phyloP scores from a whole-genome alignment of 768 basidiomycete genomes.

The Leccinellum albellum region DNA sequence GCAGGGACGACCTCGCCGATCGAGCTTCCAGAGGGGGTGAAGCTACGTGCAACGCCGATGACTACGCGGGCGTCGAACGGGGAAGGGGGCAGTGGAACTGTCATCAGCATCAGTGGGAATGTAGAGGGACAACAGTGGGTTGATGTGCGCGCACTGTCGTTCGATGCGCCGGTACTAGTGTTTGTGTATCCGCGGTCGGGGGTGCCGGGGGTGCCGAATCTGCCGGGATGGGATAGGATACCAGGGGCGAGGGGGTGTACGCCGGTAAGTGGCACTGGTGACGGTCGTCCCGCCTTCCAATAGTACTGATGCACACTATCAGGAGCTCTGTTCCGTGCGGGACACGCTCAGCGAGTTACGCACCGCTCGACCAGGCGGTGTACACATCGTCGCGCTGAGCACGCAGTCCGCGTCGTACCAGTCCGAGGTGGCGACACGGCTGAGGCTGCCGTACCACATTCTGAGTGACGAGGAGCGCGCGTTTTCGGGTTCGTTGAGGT shows the following conservation, averaged over 20 bases:
- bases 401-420: slow-evolving; percentile 20
- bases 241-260: slow-evolving; percentile 24
- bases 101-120: not conserved
- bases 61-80: not conserved
- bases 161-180: slow-evolving; percentile 17
- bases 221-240: slow-evolving; percentile 21
- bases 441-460: slow-evolving; percentile 19
- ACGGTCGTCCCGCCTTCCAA: not conserved
- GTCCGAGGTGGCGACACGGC: slow-evolving; percentile 12
- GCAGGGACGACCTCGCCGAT: not conserved
- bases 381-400: slow-evolving; percentile 18
- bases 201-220: slow-evolving; percentile 9
- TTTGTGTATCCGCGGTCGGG: slow-evolving; percentile 25
- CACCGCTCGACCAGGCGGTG: not conserved
- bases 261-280: slow-evolving; percentile 8
- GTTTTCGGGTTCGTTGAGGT: slow-evolving; percentile 9
- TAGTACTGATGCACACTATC: not conserved
- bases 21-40: not conserved
- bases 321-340: slow-evolving; percentile 20
- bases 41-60: not conserved
- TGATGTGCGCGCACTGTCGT: slow-evolving; percentile 13
- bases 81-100: not conserved
- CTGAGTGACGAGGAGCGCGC: slow-evolving; percentile 13
- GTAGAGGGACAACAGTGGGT: not conserved
- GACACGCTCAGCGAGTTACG: slow-evolving; percentile 9